Conservation (phyloP, 2,329 filamentous ascomycete species). For the Pseudogymnoascus sp. region DNA sequence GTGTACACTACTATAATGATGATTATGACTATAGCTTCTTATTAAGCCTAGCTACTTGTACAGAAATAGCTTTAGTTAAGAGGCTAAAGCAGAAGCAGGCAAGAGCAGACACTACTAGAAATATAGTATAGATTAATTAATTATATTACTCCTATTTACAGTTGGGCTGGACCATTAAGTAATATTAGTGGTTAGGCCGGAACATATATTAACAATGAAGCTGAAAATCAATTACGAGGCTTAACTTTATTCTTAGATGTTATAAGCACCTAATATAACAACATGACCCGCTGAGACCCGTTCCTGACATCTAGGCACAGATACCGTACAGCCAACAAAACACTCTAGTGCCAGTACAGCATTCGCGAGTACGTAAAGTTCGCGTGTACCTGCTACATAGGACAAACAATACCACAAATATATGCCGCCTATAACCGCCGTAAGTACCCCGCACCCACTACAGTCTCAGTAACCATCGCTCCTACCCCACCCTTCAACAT, state of each 20-base stretch:
- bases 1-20: too few species aligned
- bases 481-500: neutral
- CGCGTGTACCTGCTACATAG: neutral
- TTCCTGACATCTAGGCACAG: neutral
- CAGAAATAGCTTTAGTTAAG: too few species aligned
- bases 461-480: neutral
- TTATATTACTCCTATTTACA: too few species aligned
- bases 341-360: too few species aligned
- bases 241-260: neutral
- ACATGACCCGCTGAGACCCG: neutral
- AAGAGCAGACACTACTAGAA: too few species aligned
- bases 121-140: too few species aligned
- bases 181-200: too few species aligned
- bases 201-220: neutral
- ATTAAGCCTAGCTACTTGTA: too few species aligned
- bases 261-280: neutral
- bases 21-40: too few species aligned
- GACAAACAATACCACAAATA: neutral
- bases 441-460: neutral
- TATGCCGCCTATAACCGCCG: conserved; percentile 4
- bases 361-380: neutral
- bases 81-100: too few species aligned
- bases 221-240: neutral
- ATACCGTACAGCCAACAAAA: neutral
- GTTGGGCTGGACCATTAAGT: too few species aligned